Percentiles rank a stretch among this genome's conserved stretches.
These are phyloP conservation scores for Colletotrichum tropicale DNA, from an alignment of 2,329 filamentous ascomycete species.

Conservation along the genomic window DNA sequence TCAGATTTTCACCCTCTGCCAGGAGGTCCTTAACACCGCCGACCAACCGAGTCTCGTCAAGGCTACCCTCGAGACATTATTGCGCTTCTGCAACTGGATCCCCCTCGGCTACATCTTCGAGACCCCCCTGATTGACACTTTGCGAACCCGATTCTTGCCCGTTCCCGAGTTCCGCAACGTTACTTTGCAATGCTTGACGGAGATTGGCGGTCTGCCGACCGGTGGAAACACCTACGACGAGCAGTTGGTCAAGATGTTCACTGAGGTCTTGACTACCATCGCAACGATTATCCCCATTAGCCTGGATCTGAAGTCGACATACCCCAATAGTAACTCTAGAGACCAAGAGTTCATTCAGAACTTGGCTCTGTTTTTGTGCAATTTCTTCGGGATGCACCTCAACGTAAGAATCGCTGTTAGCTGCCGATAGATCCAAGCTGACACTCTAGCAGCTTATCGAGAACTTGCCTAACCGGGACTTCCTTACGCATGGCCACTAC, in stretches of 20 bases:
- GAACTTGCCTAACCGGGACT: constrained; percentile 93
- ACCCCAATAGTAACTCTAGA: constrained; percentile 86
- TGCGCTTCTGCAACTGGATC: constrained; percentile 99
- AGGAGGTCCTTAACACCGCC: constrained; percentile 90
- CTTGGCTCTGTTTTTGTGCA: constrained; percentile 91
- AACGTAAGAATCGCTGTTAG: constrained; percentile 56
- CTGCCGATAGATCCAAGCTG: constrained; percentile 17
- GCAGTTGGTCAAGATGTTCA: constrained; percentile 98
- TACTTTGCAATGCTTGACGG: constrained; percentile 94
- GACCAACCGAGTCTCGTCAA: constrained; percentile 89
- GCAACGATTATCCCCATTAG: constrained; percentile 90
- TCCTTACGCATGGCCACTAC: constrained; percentile 93
- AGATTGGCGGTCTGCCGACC: constrained; percentile 93
- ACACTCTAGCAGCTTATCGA: constrained; percentile 74
- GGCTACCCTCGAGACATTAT: constrained; percentile 93
- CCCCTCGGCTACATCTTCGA: constrained; percentile 98
- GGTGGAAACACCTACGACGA: constrained; percentile 86
- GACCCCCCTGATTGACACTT: constrained; percentile 92
- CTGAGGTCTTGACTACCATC: constrained; percentile 91
- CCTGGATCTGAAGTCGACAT: constrained; percentile 89
- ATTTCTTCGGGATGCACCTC: constrained; percentile 94
- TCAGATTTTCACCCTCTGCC: constrained; percentile 96
- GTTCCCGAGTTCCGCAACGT: constrained; percentile 96
- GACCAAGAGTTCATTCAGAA: constrained; percentile 99
- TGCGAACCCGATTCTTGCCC: constrained; percentile 90